Evolutionary conservation across 768 basidiomycete genomes (phyloP), one percentile per base, ranked within the genome.

Genomic region (Leucosporidium scottii): DNA sequence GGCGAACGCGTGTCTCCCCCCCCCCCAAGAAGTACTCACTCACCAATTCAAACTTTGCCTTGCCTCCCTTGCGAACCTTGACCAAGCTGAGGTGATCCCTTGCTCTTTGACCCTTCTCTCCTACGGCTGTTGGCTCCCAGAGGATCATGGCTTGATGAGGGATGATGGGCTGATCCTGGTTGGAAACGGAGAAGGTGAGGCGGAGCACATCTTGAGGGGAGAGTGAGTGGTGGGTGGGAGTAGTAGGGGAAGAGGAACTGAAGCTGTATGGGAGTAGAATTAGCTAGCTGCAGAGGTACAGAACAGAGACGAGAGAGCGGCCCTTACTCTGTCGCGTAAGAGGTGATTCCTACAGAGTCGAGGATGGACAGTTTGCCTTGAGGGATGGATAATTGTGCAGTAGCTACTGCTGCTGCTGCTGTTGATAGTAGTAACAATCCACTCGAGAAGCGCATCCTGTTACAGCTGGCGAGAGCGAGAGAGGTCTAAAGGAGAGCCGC

Each of bases 41-140:
- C 28, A 68, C 71, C 27, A 73, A 57, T 21, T 73, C 72, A 44
- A 53, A 67, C 21, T 54, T 62, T 0, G 55, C 72, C 44, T 67
- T 73, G 18, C 72, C 72, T 7, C 50, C 49, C 31, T 25, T 36
- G 1, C 55, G 15, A 31, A 73, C 68, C 54, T 69, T 73, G 61
- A 65, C 57, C 1, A 27, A 44, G 7, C 17, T 9, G 0, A 30
- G 23, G 7, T 31, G 39, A 27, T 72, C 65, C 56, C 55, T 15
- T 1, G 65, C 67, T 21, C 21, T 21, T 31, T 57, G 61, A 12
- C 15, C 36, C 21, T 34, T 48, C 30, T 56, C 49, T 1, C 3
- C 1, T 13, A 10, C 18, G n/a, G 50, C 34, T 18, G 59, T 50
- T 20, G 70, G 64, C 7, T 44, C 49, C 44, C 44, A 66, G 25